These are phyloP conservation scores for Chaetomium tenue DNA, from an alignment of 495 filamentous ascomycete genomes.

Conservation along the genomic window DNA sequence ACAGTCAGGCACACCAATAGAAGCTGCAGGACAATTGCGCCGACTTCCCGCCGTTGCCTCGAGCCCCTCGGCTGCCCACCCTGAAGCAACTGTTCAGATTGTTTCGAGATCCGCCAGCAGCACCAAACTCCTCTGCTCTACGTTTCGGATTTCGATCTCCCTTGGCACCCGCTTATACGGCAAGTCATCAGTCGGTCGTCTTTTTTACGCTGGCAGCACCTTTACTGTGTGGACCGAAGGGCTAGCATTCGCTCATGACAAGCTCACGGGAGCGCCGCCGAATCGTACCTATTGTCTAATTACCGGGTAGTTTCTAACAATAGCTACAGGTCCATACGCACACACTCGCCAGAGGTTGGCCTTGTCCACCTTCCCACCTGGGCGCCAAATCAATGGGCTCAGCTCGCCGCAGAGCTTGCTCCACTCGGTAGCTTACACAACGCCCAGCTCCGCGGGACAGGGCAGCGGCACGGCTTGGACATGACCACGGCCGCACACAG, in stretches of 20 bases:
- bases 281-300: not conserved
- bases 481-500: constrained; percentile 16
- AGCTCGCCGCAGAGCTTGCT: constrained; percentile 7
- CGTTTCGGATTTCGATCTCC: constrained; percentile 24
- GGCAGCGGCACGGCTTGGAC: not conserved
- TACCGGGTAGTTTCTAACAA: constrained; percentile 14
- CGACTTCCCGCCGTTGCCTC: constrained; percentile 16
- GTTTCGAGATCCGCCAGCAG: constrained; percentile 16
- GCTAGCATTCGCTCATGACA: too few relatives aligned
- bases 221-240: too few relatives aligned
- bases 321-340: not conserved
- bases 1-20: constrained; percentile 25
- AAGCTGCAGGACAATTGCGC: constrained; percentile 20
- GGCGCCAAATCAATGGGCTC: constrained; percentile 6
- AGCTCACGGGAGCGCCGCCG: too few relatives aligned
- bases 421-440: not conserved
- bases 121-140: not conserved
- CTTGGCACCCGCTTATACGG: constrained; percentile 17
- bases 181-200: too few relatives aligned
- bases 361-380: constrained; percentile 10
- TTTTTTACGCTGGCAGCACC: too few relatives aligned
- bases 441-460: constrained; percentile 2
- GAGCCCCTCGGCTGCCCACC: not conserved
- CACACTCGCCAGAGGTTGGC: not conserved
- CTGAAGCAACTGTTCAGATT: not conserved